Conservation (phyloP, 2,329 filamentous ascomycete species). For the Diaporthe aspalathi region DNA sequence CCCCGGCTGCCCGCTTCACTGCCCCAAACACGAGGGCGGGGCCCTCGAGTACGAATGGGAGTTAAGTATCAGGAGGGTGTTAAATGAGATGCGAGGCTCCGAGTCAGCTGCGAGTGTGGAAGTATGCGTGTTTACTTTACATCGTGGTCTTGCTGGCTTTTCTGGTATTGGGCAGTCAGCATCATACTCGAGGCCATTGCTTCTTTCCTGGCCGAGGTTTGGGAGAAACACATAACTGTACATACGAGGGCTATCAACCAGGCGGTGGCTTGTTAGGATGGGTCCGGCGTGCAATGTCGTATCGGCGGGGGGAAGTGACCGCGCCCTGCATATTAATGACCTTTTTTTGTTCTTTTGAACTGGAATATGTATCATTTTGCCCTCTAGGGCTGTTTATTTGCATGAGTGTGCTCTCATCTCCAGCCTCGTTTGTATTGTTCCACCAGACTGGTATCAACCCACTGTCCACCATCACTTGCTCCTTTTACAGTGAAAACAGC, state of each 20-base stretch:
- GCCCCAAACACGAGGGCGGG: neutral
- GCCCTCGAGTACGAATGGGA: neutral
- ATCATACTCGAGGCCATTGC: constrained; percentile 2
- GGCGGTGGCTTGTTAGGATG: neutral
- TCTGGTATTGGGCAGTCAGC: neutral
- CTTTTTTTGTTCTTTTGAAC: neutral
- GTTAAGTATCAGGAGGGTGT: neutral
- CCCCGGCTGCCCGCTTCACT: neutral
- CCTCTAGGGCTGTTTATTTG: neutral
- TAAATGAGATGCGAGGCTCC: too few species aligned
- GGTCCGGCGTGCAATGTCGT: neutral
- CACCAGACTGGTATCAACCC: neutral
- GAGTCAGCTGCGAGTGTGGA: neutral
- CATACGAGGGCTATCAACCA: neutral
- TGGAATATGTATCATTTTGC: neutral
- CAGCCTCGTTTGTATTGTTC: neutral
- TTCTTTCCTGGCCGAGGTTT: neutral
- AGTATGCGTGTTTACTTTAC: neutral
- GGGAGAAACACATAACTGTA: neutral
- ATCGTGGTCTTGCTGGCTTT: neutral
- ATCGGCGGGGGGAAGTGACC: too few species aligned
- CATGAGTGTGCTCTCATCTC: neutral
- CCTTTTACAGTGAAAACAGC: too few species aligned
- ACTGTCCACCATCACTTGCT: neutral
- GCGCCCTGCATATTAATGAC: neutral